These are phyloP conservation scores for Rhizophora mangle DNA, from an alignment of 345 rosid species.

Conservation along the genomic window DNA sequence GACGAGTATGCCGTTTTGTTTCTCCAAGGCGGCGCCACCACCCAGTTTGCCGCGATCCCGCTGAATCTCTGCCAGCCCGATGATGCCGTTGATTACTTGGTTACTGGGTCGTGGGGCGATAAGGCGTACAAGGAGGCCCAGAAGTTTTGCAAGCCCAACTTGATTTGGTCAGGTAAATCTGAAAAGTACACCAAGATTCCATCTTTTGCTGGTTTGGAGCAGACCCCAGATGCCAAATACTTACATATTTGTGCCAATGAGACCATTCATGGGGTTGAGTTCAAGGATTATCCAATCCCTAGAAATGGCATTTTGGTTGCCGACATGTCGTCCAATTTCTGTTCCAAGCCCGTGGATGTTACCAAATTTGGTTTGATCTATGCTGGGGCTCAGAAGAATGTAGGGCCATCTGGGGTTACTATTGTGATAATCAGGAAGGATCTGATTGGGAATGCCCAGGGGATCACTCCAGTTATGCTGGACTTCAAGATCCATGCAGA, in stretches of 20 bases:
- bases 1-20: constrained; percentile 69
- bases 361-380: constrained; percentile 76
- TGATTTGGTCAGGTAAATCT: constrained; percentile 88
- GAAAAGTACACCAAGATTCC: constrained; percentile 84
- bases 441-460: constrained; percentile 69
- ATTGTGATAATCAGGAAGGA: constrained; percentile 81
- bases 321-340: constrained; percentile 93
- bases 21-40: constrained; percentile 96
- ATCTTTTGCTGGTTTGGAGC: constrained; percentile 51
- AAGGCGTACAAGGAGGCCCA: constrained; percentile 80
- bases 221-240: constrained; percentile 60
- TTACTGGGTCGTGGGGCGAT: constrained; percentile 95
- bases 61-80: constrained; percentile 60
- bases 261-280: constrained; percentile 96
- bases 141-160: constrained; percentile 63
- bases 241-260: constrained; percentile 89
- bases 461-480: constrained; percentile 75
- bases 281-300: constrained; percentile 66
- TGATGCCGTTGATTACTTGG: constrained; percentile 71
- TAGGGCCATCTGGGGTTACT: constrained; percentile 93
- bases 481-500: constrained; percentile 85
- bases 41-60: constrained; percentile 86
- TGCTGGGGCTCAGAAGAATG: constrained; percentile 96
- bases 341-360: constrained; percentile 90
- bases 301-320: constrained; percentile 58